A percentile compares a stretch with the other conserved stretches of the same genome.
Conservation (phyloP, 768 basidiomycete species). For the Pleurotus tuoliensis region DNA sequence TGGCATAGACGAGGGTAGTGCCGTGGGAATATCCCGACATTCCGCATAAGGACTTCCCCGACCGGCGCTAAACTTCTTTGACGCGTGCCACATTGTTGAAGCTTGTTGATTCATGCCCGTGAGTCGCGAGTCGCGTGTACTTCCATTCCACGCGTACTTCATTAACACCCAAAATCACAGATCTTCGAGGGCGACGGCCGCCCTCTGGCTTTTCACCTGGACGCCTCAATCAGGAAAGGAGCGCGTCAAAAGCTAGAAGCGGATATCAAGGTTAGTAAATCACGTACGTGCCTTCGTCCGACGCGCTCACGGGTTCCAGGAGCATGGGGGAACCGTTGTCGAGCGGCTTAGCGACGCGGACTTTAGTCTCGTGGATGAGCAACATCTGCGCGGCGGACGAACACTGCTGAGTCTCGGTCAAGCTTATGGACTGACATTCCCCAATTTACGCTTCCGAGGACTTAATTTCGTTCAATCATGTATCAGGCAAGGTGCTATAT, state of each 20-base stretch:
- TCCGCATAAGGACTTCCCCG: too few relatives aligned
- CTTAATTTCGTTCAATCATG: constrained; percentile 15
- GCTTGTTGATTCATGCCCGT: too few relatives aligned
- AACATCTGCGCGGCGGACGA: constrained; percentile 7
- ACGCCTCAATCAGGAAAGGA: constrained; percentile 24
- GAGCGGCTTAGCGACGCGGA: constrained; percentile 13
- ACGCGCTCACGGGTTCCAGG: constrained; percentile 9
- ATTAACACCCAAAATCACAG: background rate
- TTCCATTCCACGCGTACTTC: too few relatives aligned
- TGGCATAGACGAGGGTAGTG: too few relatives aligned
- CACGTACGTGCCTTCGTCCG: background rate
- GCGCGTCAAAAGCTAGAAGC: constrained; percentile 16
- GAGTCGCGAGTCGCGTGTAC: too few relatives aligned
- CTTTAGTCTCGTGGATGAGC: constrained; percentile 20
- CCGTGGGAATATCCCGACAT: too few relatives aligned
- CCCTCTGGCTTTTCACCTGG: constrained; percentile 29
- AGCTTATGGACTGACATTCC: constrained; percentile 13
- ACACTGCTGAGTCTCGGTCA: constrained; percentile 8
- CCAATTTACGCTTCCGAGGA: constrained; percentile 16
- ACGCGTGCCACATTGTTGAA: too few relatives aligned
- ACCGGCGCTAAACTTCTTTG: too few relatives aligned
- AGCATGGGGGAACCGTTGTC: constrained; percentile 17
- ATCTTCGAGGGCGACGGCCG: constrained; percentile 16
- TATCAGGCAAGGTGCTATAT: constrained; percentile 10
- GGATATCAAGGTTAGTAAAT: constrained; percentile 31